phyloP scores from a whole-genome alignment of 306 rosid species.

The Casuarina cunninghamiana region DNA sequence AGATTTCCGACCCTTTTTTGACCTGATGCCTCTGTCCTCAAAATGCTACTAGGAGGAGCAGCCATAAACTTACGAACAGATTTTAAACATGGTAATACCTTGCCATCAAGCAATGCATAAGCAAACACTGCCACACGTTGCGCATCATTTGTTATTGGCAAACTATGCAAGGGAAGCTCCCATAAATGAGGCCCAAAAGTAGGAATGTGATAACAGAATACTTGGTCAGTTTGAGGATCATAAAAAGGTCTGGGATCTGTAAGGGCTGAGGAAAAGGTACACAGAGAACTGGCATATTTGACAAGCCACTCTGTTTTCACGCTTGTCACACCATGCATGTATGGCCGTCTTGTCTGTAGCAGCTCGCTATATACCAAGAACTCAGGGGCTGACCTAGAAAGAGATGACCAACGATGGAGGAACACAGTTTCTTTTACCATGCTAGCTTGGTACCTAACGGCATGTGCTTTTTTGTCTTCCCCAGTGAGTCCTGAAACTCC shows the following conservation, averaged over 20 bases:
- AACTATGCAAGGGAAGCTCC: constrained; percentile 66
- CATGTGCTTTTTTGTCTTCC: constrained; percentile 44
- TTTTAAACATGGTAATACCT: constrained; percentile 74
- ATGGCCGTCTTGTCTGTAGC: constrained; percentile 65
- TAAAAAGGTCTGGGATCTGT: constrained; percentile 66
- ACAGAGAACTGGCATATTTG: constrained; percentile 65
- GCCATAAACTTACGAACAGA: constrained; percentile 60
- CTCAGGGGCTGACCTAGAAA: constrained; percentile 67
- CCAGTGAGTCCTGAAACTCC: constrained; percentile 43
- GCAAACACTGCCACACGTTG: constrained; percentile 60
- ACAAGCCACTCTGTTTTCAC: constrained; percentile 86
- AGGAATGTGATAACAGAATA: constrained; percentile 62
- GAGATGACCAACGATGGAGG: constrained; percentile 73
- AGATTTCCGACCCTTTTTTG: constrained; percentile 83
- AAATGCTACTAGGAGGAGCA: constrained; percentile 67
- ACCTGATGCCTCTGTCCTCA: constrained; percentile 73
- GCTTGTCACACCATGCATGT: constrained; percentile 86
- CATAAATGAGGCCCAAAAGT: constrained; percentile 76
- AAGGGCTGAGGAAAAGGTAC: constrained; percentile 62
- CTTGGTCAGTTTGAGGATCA: constrained; percentile 61
- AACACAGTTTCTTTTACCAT: constrained; percentile 64
- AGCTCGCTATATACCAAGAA: constrained; percentile 89
- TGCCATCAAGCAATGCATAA: constrained; percentile 82
- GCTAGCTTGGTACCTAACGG: constrained; percentile 67
- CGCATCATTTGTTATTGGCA: constrained; percentile 41